Conservation (phyloP, 495 filamentous ascomycete species). For the Podospora pseudopauciseta region DNA sequence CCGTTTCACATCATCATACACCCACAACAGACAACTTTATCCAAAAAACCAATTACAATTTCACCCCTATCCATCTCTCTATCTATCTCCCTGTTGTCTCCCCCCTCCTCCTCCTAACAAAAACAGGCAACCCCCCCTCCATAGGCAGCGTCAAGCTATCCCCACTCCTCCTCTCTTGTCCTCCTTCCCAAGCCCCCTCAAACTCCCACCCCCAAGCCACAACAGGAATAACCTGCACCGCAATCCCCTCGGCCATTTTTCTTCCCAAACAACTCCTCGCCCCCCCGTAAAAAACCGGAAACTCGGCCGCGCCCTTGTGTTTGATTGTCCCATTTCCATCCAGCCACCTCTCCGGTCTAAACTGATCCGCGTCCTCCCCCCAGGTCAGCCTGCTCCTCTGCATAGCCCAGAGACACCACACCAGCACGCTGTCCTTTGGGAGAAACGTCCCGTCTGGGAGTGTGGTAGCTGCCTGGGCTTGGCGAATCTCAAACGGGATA, state of each 20-base stretch:
- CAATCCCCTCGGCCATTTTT: constrained; percentile 57
- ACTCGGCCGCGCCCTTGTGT: constrained; percentile 49
- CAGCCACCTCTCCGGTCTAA: constrained; percentile 54
- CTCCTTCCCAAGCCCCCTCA: constrained; percentile 29
- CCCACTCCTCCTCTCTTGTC: constrained; percentile 48
- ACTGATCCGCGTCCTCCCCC: constrained; percentile 54
- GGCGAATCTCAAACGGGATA: constrained; percentile 59
- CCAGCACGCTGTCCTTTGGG: constrained; percentile 46
- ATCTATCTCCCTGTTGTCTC: not conserved
- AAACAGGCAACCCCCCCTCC: constrained; percentile 54
- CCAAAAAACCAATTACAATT: too few species aligned
- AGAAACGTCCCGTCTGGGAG: constrained; percentile 58
- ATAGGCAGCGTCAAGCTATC: constrained; percentile 59
- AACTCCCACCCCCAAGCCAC: constrained; percentile 51
- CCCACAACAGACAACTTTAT: too few species aligned
- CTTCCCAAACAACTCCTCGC: constrained; percentile 55
- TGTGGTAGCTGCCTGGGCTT: constrained; percentile 46
- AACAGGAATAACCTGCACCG: constrained; percentile 48
- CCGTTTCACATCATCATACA: too few species aligned
- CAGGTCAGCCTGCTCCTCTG: constrained; percentile 52
- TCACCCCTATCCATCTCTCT: too few species aligned
- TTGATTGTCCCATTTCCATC: constrained; percentile 37
- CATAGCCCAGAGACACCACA: constrained; percentile 62
- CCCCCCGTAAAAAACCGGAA: constrained; percentile 60
- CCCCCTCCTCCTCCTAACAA: constrained; percentile 28